Percentiles rank a stretch among this genome's conserved stretches.
Evolutionary conservation across 1,139 yeast genomes (phyloP).

Genomic region (Suhomyces yuchorum): DNA sequence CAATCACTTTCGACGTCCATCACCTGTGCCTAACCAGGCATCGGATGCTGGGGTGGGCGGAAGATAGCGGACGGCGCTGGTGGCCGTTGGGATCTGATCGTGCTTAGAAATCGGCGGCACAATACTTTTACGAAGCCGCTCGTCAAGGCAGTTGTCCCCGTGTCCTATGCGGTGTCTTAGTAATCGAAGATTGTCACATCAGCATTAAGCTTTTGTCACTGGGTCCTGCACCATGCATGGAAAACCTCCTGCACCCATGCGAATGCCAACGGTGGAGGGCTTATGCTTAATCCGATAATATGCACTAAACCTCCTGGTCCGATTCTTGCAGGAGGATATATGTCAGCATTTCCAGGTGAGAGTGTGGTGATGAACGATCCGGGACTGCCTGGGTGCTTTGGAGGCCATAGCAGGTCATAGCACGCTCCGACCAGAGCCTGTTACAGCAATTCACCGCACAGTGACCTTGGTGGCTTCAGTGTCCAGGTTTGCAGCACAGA

Average conservation of each 20-base stretch:
- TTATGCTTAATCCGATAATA: neutral
- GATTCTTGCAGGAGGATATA: neutral
- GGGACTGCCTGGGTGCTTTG: no score
- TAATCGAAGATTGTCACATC: neutral
- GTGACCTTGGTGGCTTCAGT: neutral
- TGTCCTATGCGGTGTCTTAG: neutral
- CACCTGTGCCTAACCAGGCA: no score
- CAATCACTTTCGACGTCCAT: no score
- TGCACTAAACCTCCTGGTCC: neutral
- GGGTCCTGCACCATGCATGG: neutral
- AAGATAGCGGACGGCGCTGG: no score
- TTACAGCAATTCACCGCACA: neutral
- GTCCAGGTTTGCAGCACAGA: neutral
- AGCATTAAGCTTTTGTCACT: neutral
- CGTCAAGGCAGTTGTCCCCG: no score
- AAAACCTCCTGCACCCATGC: neutral
- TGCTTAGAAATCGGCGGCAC: no score
- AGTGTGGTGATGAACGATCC: no score
- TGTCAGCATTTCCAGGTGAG: neutral
- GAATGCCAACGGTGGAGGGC: neutral
- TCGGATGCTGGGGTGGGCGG: no score
- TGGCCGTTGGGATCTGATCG: no score
- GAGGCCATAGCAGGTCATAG: no score
- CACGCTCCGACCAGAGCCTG: neutral
- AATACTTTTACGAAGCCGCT: no score